Base-by-base conservation (phyloP, 441 rosid genomes). In the Aquilaria agallochum region DNA sequence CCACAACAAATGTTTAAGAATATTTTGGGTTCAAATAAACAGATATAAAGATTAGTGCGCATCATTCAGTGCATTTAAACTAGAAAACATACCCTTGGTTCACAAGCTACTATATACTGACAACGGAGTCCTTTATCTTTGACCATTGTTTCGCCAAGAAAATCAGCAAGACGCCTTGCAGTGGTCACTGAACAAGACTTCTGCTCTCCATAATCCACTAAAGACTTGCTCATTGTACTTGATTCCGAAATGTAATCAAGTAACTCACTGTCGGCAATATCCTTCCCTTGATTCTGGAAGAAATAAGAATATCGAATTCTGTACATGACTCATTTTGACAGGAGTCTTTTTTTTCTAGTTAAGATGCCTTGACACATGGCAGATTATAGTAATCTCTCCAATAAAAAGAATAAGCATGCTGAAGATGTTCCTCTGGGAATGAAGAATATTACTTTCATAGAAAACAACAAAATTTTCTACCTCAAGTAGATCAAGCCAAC, bases 121-220 rank as follows among this genome's bases (percentile, higher is more conserved):
- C 99, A 95, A 73, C 95, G 99, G 64, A 95, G 74, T 73, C 99
- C 99, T 83, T 92, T 92, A 76, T 95, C 97, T 80, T 95, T 95
- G 68, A 95, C 98, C 95, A 92, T 92, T 66, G 96, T 14, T 66
- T 84, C 90, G 79, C 95, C 98, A 54, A 95, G 97, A 83, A 95
- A 95, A 74, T 95, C 84, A 67, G 98, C 88, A 63, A 95, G 86
- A 63, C 99, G 99, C 68, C 79, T 90, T 63, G 99, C 99, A 55
- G 99, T 95, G 65, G 99, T 95, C 74, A 95, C 96, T 62, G 98
- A 97, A 84, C 98, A 95, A 58, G 99, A 95, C 79, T 92, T 95
- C 66, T 95, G 98, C 52, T 77, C 84, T 68, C 99, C 99, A 70
- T 95, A 95, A 55, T 95, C 99, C 15, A 80, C 90, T 74, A 95